These are phyloP conservation scores for Azolla pinnata DNA, from an alignment of 75 land plant genomes.

Conservation along the genomic window DNA sequence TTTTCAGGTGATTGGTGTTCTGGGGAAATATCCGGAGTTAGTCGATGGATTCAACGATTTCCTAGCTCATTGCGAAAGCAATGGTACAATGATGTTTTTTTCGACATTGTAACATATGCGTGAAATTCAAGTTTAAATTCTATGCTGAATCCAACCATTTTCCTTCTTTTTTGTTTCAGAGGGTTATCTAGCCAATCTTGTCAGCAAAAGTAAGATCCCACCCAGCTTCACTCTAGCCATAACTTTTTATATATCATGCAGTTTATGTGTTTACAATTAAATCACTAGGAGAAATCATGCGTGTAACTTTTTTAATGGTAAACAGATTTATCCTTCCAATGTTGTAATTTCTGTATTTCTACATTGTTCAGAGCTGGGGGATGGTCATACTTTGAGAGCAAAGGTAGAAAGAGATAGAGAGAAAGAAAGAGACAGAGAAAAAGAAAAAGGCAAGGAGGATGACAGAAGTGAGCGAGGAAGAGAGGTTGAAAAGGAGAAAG, in stretches of 20 bases:
- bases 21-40: conserved; percentile 83
- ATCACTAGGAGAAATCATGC: background rate
- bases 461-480: conserved; percentile 44
- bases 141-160: background rate
- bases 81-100: conserved; percentile 44
- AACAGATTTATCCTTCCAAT: background rate
- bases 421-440: conserved; percentile 37
- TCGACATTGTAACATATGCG: too few relatives aligned
- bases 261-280: too few relatives aligned
- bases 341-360: background rate
- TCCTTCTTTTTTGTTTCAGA: conserved; percentile 8
- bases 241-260: too few relatives aligned
- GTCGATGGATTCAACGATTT: conserved; percentile 86
- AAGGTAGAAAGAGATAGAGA: conserved; percentile 60
- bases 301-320: background rate
- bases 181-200: conserved; percentile 8
- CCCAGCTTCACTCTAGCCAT: too few relatives aligned
- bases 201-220: conserved; percentile 10
- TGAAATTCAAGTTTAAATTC: background rate
- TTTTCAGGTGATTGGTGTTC: conserved; percentile 64
- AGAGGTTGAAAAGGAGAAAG: conserved; percentile 45
- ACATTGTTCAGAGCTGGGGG: conserved; percentile 14
- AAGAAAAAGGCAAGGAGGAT: conserved; percentile 26
- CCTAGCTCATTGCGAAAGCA: conserved; percentile 65
- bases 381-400: conserved; percentile 38